A percentile compares a stretch with the other conserved stretches of the same genome.
These are phyloP conservation scores for Pulveroboletus sp. DNA, from an alignment of 768 basidiomycete genomes.

Conservation along the genomic window DNA sequence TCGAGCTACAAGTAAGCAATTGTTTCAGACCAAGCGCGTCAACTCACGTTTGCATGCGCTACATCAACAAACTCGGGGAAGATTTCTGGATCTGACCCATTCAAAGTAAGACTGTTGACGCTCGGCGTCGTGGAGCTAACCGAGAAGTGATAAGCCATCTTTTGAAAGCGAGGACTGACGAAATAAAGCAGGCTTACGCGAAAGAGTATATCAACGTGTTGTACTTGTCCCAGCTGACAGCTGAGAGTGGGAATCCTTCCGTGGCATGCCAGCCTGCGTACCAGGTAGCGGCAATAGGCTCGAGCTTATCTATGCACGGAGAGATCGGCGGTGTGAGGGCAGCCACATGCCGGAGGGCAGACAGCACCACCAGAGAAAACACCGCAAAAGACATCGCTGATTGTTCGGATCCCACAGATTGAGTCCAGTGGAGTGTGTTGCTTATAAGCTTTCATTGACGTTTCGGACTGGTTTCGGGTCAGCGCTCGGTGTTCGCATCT, in stretches of 20 bases:
- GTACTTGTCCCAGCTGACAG: conserved; percentile 68
- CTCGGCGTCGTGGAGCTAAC: conserved; percentile 33
- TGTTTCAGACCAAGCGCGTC: not conserved
- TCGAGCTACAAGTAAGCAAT: not conserved
- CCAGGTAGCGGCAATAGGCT: conserved; percentile 56
- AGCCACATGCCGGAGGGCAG: not conserved
- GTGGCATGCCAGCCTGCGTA: conserved; percentile 63
- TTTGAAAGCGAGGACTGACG: not conserved
- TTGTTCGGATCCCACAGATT: no score
- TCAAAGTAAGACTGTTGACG: conserved; percentile 30
- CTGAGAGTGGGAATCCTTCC: conserved; percentile 45
- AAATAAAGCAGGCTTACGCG: no score
- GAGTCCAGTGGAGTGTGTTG: no score
- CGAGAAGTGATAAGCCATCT: not conserved
- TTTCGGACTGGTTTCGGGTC: no score
- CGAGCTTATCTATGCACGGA: no score
- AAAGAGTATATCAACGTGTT: conserved; percentile 67
- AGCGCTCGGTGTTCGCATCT: no score
- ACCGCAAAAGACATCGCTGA: conserved; percentile 1
- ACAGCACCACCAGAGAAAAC: conserved; percentile 4
- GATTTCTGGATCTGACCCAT: conserved; percentile 41
- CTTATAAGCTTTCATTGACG: no score
- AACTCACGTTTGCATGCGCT: conserved; percentile 35
- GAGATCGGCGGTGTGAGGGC: not conserved
- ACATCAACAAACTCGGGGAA: conserved; percentile 54